phyloP scores from a whole-genome alignment of 2,329 filamentous ascomycete genomes.

The Graphilbum sp. region DNA sequence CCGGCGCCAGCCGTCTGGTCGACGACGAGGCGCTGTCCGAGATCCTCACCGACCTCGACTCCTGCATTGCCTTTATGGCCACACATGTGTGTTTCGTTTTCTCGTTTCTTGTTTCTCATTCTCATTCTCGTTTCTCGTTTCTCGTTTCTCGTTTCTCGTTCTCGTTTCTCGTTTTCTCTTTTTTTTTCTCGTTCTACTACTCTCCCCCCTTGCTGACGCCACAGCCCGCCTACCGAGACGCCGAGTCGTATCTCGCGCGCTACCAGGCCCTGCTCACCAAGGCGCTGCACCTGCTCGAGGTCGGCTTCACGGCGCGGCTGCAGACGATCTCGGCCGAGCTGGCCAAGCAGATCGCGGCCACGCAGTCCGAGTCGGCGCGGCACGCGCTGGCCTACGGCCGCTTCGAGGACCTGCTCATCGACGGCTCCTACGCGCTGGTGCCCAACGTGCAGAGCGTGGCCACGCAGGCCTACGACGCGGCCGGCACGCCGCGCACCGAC shows the following conservation, averaged over 20 bases:
- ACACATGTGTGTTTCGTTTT: slow-evolving; percentile 48
- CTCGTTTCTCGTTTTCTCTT: slow-evolving; percentile 22
- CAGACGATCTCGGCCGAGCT: slow-evolving; percentile 39
- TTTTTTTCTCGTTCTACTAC: neutral
- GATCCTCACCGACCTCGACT: slow-evolving; percentile 73
- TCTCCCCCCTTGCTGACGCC: too few species aligned
- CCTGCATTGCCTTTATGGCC: slow-evolving; percentile 86
- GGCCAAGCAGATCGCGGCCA: slow-evolving; percentile 33
- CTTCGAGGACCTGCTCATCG: slow-evolving; percentile 40
- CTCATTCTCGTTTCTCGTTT: too few species aligned
- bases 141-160: too few species aligned
- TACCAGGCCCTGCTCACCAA: slow-evolving; percentile 68
- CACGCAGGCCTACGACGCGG: slow-evolving; percentile 32
- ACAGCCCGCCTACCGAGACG: slow-evolving; percentile 69
- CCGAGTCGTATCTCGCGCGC: slow-evolving; percentile 71
- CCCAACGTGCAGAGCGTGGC: slow-evolving; percentile 38
- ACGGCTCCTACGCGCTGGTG: slow-evolving; percentile 35
- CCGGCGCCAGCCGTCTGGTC: slow-evolving; percentile 73
- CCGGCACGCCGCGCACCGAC: slow-evolving; percentile 27
- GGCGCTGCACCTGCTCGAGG: slow-evolving; percentile 43
- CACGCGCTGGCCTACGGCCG: slow-evolving; percentile 44
- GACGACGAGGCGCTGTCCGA: slow-evolving; percentile 73
- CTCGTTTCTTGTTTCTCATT: slow-evolving; percentile 8
- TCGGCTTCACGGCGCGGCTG: slow-evolving; percentile 34
- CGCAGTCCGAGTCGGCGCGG: slow-evolving; percentile 40